These are phyloP conservation scores for Candida montana DNA, from an alignment of 805 yeast species.

Conservation along the genomic window DNA sequence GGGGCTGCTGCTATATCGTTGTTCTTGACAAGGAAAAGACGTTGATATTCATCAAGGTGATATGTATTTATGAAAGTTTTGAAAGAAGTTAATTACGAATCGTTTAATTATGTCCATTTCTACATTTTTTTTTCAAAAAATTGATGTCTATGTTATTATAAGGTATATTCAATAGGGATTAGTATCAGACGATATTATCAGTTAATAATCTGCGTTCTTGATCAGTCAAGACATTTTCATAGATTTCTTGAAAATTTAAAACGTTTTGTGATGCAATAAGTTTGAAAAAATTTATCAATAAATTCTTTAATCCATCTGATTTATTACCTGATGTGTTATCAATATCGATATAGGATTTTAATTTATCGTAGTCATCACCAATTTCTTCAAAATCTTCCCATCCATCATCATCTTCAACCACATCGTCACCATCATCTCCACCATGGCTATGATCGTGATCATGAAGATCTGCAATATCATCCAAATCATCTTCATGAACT, in stretches of 20 bases:
- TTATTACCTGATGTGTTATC: constrained; percentile 20
- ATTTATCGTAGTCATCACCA: constrained; percentile 58
- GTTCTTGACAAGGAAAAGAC: constrained; percentile 28
- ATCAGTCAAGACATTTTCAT: constrained; percentile 38
- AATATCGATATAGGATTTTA: constrained; percentile 50
- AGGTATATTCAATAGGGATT: neutral
- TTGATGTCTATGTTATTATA: neutral
- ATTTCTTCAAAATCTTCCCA: constrained; percentile 78
- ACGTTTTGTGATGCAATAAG: constrained; percentile 46
- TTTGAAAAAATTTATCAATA: constrained; percentile 47
- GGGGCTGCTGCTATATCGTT: constrained; percentile 62
- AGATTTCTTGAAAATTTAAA: constrained; percentile 46
- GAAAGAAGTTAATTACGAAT: no score
- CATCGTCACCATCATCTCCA: constrained; percentile 50
- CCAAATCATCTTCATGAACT: constrained; percentile 57
- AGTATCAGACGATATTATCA: constrained; percentile 38
- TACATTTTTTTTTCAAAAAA: neutral
- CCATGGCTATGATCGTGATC: constrained; percentile 31
- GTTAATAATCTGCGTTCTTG: constrained; percentile 49
- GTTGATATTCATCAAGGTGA: no score
- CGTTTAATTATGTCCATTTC: neutral
- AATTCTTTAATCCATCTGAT: constrained; percentile 27
- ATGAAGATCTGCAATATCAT: constrained; percentile 46
- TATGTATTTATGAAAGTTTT: no score
- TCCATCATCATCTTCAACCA: constrained; percentile 52